These are phyloP conservation scores for Apiospora malaysiana DNA, from an alignment of 2,329 filamentous ascomycete species.

Conservation along the genomic window DNA sequence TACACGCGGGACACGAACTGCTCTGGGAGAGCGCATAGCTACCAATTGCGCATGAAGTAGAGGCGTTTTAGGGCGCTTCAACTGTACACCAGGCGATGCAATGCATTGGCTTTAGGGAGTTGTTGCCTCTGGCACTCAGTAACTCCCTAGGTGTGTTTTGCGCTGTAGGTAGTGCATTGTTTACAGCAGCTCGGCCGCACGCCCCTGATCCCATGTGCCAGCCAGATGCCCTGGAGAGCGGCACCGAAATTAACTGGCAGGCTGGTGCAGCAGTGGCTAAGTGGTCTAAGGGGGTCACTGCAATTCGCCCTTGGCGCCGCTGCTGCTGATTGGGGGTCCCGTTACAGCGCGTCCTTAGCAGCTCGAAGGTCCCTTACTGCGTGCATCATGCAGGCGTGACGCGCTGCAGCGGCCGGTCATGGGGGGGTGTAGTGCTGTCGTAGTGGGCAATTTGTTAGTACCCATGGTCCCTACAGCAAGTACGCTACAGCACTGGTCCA, in stretches of 20 bases:
- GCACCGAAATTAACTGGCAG: neutral
- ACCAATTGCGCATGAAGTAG: neutral
- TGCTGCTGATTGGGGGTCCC: conserved; percentile 18
- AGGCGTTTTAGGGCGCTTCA: neutral
- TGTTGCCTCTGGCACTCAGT: neutral
- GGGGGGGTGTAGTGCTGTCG: neutral
- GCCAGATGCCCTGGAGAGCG: neutral
- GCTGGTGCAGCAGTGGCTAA: neutral
- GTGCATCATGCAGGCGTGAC: conserved; percentile 22
- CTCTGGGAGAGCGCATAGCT: neutral
- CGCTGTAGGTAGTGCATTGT: neutral
- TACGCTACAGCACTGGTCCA: too few species aligned
- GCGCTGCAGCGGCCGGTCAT: conserved; percentile 13
- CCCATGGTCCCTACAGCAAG: too few species aligned
- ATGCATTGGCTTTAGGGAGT: neutral
- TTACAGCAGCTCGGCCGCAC: neutral
- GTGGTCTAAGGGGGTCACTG: neutral
- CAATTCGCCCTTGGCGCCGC: conserved; percentile 19
- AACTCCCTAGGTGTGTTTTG: too few species aligned
- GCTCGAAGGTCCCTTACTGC: conserved; percentile 17
- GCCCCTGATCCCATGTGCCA: conserved; percentile 1
- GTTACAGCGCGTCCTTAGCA: conserved; percentile 18
- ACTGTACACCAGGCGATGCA: neutral
- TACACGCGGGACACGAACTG: neutral
- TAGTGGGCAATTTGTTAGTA: neutral